These are phyloP conservation scores for Penicillium sp. DNA, from an alignment of 2,329 filamentous ascomycete species.

Conservation along the genomic window DNA sequence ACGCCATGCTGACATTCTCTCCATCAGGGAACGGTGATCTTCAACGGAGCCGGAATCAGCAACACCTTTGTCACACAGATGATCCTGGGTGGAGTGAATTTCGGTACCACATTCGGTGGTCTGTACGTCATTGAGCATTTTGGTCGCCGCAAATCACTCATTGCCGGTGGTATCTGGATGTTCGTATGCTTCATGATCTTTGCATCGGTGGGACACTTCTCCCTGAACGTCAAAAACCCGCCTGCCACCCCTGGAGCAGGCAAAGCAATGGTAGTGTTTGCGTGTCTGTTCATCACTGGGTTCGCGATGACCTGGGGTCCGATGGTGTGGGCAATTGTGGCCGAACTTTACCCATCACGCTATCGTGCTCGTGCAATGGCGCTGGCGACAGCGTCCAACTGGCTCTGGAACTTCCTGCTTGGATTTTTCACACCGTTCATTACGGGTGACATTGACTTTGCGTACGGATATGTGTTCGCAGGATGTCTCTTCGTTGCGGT, in stretches of 20 bases:
- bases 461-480: conserved; percentile 74
- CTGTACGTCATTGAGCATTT: conserved; percentile 67
- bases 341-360: conserved; percentile 43
- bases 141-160: conserved; percentile 65
- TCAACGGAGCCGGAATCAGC: conserved; percentile 61
- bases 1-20: no score
- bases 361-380: conserved; percentile 71
- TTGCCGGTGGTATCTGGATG: conserved; percentile 66
- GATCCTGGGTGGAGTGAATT: conserved; percentile 66
- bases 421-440: conserved; percentile 79
- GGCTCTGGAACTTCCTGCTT: conserved; percentile 69
- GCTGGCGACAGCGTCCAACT: conserved; percentile 71
- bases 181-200: conserved; percentile 64
- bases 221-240: conserved; percentile 39
- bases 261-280: conserved; percentile 66
- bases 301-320: conserved; percentile 70
- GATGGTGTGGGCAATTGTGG: conserved; percentile 50
- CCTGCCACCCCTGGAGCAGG: conserved; percentile 51
- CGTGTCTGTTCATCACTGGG: conserved; percentile 68
- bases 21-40: conserved; percentile 43
- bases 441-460: conserved; percentile 66
- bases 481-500: conserved; percentile 65
- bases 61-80: conserved; percentile 64
- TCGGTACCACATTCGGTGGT: conserved; percentile 63
- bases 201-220: conserved; percentile 54